phyloP scores from a whole-genome alignment of 805 yeast genomes.

The Kodamaea kaohsiungensis region DNA sequence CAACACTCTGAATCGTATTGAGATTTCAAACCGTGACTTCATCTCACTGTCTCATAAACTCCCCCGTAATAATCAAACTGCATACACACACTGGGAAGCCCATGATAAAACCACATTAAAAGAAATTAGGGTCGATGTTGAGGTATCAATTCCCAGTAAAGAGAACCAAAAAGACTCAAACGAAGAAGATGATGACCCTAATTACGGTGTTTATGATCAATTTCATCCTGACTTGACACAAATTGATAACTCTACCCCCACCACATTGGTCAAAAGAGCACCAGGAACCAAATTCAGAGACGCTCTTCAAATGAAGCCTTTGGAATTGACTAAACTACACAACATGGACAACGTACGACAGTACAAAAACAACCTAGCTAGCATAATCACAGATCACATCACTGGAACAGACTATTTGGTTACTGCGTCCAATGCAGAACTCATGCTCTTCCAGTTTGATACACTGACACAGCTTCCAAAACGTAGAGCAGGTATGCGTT shows the following conservation, averaged over 20 bases:
- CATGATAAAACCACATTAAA: constrained; percentile 17
- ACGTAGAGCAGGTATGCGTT: constrained; percentile 24
- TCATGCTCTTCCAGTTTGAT: constrained; percentile 36
- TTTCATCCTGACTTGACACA: constrained; percentile 16
- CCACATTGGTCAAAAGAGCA: constrained; percentile 22
- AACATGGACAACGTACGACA: constrained; percentile 29
- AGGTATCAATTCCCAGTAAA: not conserved
- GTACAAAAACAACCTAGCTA: constrained; percentile 44
- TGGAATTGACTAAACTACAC: constrained; percentile 21
- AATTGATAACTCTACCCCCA: constrained; percentile 16
- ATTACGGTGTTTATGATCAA: constrained; percentile 7
- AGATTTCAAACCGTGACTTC: not conserved
- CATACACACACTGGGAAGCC: constrained; percentile 34
- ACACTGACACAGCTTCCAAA: constrained; percentile 27
- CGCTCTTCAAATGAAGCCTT: constrained; percentile 23
- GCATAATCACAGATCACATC: constrained; percentile 18
- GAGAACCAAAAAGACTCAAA: too few species aligned
- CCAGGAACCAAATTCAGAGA: constrained; percentile 42
- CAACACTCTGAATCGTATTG: constrained; percentile 9
- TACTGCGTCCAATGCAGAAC: constrained; percentile 33
- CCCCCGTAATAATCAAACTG: constrained; percentile 31
- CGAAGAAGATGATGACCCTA: not conserved
- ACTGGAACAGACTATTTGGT: constrained; percentile 24
- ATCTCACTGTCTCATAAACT: not conserved
- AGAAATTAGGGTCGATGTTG: constrained; percentile 10